Conservation (phyloP, 495 filamentous ascomycete genomes). For the Aspergillus saccharolyticus region DNA sequence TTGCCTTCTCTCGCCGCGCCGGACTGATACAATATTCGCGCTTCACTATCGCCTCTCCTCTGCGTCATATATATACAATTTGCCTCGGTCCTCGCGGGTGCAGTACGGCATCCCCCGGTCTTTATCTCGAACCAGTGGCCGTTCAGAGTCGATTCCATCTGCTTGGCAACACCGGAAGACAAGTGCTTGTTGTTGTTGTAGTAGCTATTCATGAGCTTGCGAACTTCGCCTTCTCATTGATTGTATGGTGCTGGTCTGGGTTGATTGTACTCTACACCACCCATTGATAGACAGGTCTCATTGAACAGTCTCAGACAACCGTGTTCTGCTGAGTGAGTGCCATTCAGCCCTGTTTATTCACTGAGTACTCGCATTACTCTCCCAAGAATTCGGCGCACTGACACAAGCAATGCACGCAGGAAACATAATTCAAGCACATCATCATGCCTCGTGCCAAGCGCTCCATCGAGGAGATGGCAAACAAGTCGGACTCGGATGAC, state of each 20-base stretch:
- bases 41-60: constrained; percentile 1
- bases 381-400: constrained; percentile 3
- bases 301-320: not conserved
- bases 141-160: not conserved
- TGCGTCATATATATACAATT: constrained; percentile 12
- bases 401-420: constrained; percentile 13
- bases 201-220: constrained; percentile 14
- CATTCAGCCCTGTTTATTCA: not conserved
- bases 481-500: constrained; percentile 80
- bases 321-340: not conserved
- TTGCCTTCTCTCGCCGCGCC: not conserved
- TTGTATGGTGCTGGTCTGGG: constrained; percentile 7
- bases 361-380: not conserved
- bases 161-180: not conserved
- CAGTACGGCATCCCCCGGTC: not conserved
- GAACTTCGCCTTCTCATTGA: constrained; percentile 3
- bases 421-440: constrained; percentile 4
- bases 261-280: not conserved
- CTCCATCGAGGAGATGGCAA: constrained; percentile 68
- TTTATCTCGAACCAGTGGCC: not conserved
- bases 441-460: constrained; percentile 59
- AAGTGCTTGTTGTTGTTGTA: constrained; percentile 2
- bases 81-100: not conserved
- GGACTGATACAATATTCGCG: constrained; percentile 13
- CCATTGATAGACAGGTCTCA: not conserved